Evolutionary conservation across 2,329 filamentous ascomycete species (phyloP), one percentile per base, ranked within the genome.

Genomic region (Diplocarpon mali): DNA sequence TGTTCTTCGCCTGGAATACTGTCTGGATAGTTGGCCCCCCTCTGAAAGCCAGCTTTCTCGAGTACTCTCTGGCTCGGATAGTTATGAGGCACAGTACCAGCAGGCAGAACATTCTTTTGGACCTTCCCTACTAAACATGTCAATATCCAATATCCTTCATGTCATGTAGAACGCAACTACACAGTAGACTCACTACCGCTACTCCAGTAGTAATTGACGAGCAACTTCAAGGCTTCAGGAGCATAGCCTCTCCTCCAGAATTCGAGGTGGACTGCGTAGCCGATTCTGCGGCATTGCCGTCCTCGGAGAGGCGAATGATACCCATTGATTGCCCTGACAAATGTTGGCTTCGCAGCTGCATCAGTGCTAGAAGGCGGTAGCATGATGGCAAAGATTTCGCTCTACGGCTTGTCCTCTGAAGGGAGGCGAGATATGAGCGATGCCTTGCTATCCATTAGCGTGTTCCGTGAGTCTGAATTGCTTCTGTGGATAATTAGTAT

Each of bases 371-470:
- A n/a, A 12, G 44, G 44, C 44, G 49, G 12, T 32, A 56, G 41
- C 7, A 56, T 13, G 31, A 57, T 53, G n/a, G 54, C 55, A 28
- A 50, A 57, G 6, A 47, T 46, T 16, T 52, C 49, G n/a, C 47
- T 49, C 41, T 46, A 49, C 10, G 53, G 50, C 3, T 51, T 43
- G 17, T 53, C 37, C 2, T 35, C 31, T 11, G 32, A 48, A 6
- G 43, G 41, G 1, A 43, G 36, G 13, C 43, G 32, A 14, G 29
- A 35, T 13, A 40, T 12, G 38, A 52, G 45, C 9, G 27, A 36
- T 24, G 36, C 38, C 38, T 40, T 50, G n/a, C 42, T 46, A n/a
- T 44, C 31, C 9, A 14, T 35, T 10, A 50, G 13, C 5, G 11
- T 32, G 12, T 29, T 27, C 8, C 24, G 7, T 36, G 40, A 20